Evolutionary conservation across 2,329 filamentous ascomycete species (phyloP), one percentile per base, ranked within the genome.

Genomic region (Setomelanomma holmii): DNA sequence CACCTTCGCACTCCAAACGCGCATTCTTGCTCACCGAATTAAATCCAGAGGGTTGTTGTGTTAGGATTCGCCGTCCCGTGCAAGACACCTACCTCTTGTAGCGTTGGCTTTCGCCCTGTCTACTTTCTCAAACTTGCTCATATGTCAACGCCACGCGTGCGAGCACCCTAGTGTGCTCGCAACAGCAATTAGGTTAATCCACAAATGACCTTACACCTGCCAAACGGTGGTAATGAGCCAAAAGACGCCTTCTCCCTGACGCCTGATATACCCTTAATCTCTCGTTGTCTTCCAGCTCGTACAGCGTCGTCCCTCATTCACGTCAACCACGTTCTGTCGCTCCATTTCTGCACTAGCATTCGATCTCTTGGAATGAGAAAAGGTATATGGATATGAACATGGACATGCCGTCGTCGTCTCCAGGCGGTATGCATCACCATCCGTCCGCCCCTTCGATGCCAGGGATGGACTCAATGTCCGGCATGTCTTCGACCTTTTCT

Each of bases 401-500:
- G 44, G 30, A 40, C 16, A 35, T 45, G 7, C 33, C 49, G 8
- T 30, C 53, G n/a, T 23, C 45, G 14, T 34, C n/a, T n/a, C n/a
- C n/a, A n/a, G n/a, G n/a, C n/a, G n/a, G n/a, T n/a, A n/a, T n/a
- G n/a, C n/a, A n/a, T n/a, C n/a, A 17, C 5, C 11, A 22, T 7
- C 33, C 46, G 8, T 45, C 43, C 24, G 20, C 38, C 12, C 21
- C 19, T 12, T 33, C 50, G 1, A 54, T 49, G 36, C 11, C 33
- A 36, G 27, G 49, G 10, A 56, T 51, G 48, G 7, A 20, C 16
- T n/a, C 43, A 1, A 66, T 63, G 58, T 30, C 60, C 2, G 54
- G 49, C 36, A 72, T 71, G 69, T 51, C 66, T 5, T 63, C 55
- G 16, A 67, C 67, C 14, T 71, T 71, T 39, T 67, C 63, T 0